Percentiles rank a stretch among this genome's conserved stretches.
Evolutionary conservation across 768 basidiomycete species (phyloP).

Genomic region (Panaeolus cyanescens): DNA sequence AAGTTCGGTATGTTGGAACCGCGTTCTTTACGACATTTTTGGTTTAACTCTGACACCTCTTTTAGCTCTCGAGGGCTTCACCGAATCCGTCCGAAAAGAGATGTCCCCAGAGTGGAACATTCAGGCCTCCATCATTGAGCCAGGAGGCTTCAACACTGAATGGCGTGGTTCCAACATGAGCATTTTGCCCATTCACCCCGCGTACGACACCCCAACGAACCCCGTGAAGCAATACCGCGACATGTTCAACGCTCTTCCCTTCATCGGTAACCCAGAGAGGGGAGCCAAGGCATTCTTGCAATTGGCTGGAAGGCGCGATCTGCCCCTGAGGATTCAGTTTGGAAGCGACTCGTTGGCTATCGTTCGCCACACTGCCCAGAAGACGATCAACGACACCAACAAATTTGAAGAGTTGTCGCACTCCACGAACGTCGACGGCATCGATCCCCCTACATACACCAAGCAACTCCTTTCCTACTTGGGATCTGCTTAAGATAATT

Average conservation of each 20-base stretch:
- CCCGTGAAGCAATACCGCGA: conserved; percentile 16
- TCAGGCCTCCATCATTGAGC: conserved; percentile 19
- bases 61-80: conserved; percentile 35
- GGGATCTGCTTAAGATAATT: no score
- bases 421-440: conserved; percentile 5
- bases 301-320: conserved; percentile 13
- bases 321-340: conserved; percentile 25
- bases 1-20: neutral
- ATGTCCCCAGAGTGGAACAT: conserved; percentile 47
- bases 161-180: conserved; percentile 15
- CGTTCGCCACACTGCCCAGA: conserved; percentile 5
- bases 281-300: conserved; percentile 19
- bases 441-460: conserved; percentile 1
- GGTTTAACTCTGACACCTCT: no score
- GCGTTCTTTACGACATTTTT: no score
- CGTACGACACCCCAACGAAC: no score
- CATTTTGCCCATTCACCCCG: conserved; percentile 20
- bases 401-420: conserved; percentile 5
- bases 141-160: conserved; percentile 24
- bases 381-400: conserved; percentile 7
- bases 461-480: no score
- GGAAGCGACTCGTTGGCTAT: conserved; percentile 21
- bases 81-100: conserved; percentile 33
- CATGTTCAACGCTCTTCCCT: conserved; percentile 9
- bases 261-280: conserved; percentile 14